Base-by-base conservation (phyloP, 768 basidiomycete species). In the Rubroboletus pulcherrimus region DNA sequence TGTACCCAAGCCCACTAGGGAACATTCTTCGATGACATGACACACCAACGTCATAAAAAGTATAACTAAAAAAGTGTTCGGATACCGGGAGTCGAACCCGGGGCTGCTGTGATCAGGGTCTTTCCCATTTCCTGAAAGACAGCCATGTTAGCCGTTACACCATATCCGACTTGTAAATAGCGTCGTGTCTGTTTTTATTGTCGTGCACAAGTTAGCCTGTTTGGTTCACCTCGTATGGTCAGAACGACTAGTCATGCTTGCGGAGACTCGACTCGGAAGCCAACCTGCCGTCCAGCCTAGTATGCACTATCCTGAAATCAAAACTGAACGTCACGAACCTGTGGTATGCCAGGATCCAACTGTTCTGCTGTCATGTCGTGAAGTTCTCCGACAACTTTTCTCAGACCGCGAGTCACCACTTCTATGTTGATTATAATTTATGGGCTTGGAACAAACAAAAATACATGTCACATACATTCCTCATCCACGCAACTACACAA, bases 81-180 rank as follows among this genome's bases (percentile, higher is more conserved):
- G 68, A 68, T 69, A 70, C 68, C 68, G 68, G 68, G 68, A 69
- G 64, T 69, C 68, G 68, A 69, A 69, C 68, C 68, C 68, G 68
- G 68, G 53, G 68, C 68, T 68, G 68, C 68, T 69, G 68, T 69
- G 68, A 53, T 67, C 68, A 60, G 51, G 40, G 12, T 7, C 1
- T 14, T 4, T 4, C 5, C 29, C 0, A 0, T 50, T 50, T 44
- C 46, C 42, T 69, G 68, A 69, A 69, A 69, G 68, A 69, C 68
- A 69, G 68, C 68, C 64, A 69, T 69, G 68, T 69, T 69, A 69
- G 64, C 68, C 68, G 68, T 56, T 69, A 69, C 68, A 69, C 68
- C 68, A 69, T 70, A 69, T 66, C 68, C 68, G 68, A 69, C 48
- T 53, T 63, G 48, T 1, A 6, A 2, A n/a, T 6, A 35, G 3